phyloP scores from a whole-genome alignment of 2,329 filamentous ascomycete species.

The Cladosporium sphaerospermum region DNA sequence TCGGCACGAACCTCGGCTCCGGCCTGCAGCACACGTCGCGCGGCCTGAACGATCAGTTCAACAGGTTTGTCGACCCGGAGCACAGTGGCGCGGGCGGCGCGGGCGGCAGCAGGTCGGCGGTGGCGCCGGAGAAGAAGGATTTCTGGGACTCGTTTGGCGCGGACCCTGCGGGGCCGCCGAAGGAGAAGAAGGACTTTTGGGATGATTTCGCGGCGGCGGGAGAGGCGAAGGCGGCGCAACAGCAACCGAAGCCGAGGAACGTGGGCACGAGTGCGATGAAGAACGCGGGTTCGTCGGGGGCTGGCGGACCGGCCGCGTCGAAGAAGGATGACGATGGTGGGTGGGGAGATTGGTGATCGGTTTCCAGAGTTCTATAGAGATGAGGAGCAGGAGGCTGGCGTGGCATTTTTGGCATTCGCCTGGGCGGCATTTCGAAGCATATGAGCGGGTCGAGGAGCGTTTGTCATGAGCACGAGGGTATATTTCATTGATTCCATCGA shows the following conservation, averaged over 20 bases:
- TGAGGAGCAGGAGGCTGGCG: neutral
- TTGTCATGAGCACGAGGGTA: too few species aligned
- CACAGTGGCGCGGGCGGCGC: constrained; percentile 4
- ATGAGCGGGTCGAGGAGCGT: too few species aligned
- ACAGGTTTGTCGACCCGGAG: constrained; percentile 69
- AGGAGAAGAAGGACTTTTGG: constrained; percentile 51
- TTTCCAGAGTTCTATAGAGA: neutral
- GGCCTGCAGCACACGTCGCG: constrained; percentile 61
- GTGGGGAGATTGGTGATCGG: constrained; percentile 49
- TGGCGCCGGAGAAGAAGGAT: constrained; percentile 64
- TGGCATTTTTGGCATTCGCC: neutral
- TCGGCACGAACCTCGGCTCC: constrained; percentile 47
- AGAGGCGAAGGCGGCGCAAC: constrained; percentile 26
- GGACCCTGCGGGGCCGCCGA: constrained; percentile 45
- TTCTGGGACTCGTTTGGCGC: constrained; percentile 91
- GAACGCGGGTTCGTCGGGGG: constrained; percentile 22
- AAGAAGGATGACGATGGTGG: constrained; percentile 48
- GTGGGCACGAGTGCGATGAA: constrained; percentile 62
- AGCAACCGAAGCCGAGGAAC: constrained; percentile 37
- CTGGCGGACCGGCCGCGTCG: constrained; percentile 14
- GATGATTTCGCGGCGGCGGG: constrained; percentile 39
- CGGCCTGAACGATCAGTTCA: constrained; percentile 72
- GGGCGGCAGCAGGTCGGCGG: constrained; percentile 12
- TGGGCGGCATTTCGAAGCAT: too few species aligned
- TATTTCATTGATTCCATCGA: too few species aligned